These are phyloP conservation scores for Geotrichum cucujoidarum DNA, from an alignment of 1,139 yeast species.

Conservation along the genomic window DNA sequence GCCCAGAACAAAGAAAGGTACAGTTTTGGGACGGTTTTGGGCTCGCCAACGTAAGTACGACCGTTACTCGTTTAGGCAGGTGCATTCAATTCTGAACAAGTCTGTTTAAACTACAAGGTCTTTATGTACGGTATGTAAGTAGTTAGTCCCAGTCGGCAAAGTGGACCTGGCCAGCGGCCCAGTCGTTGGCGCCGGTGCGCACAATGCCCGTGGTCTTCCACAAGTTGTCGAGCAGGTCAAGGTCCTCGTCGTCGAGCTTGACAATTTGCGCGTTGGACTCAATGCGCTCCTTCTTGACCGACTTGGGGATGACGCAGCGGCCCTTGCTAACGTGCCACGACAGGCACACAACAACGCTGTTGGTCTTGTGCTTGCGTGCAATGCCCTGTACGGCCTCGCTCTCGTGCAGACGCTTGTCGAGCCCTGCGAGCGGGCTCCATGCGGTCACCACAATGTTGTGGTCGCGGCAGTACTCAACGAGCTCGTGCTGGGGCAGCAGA, in stretches of 20 bases:
- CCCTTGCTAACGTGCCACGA: constrained; percentile 73
- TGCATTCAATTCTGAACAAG: no score
- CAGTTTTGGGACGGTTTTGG: not conserved
- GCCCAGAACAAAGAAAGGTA: no score
- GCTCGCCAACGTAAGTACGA: not conserved
- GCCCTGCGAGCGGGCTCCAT: constrained; percentile 73
- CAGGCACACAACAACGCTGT: constrained; percentile 58
- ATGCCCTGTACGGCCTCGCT: constrained; percentile 47
- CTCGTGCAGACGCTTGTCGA: constrained; percentile 56
- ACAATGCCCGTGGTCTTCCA: constrained; percentile 45
- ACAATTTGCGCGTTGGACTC: constrained; percentile 51
- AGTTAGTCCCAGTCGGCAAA: constrained; percentile 38
- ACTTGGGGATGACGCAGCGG: constrained; percentile 70
- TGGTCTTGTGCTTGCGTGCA: constrained; percentile 52
- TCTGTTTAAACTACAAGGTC: no score
- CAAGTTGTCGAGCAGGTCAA: constrained; percentile 45
- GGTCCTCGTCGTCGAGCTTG: constrained; percentile 51
- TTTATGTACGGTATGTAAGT: no score
- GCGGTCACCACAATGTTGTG: constrained; percentile 64
- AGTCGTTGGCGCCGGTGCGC: constrained; percentile 46
- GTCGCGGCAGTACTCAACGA: constrained; percentile 49
- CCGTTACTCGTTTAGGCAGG: no score
- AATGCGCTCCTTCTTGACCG: constrained; percentile 59
- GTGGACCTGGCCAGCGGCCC: constrained; percentile 30
- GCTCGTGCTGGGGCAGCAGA: constrained; percentile 61